Conservation (phyloP, 768 basidiomycete genomes). For the Termitomyces sp. region DNA sequence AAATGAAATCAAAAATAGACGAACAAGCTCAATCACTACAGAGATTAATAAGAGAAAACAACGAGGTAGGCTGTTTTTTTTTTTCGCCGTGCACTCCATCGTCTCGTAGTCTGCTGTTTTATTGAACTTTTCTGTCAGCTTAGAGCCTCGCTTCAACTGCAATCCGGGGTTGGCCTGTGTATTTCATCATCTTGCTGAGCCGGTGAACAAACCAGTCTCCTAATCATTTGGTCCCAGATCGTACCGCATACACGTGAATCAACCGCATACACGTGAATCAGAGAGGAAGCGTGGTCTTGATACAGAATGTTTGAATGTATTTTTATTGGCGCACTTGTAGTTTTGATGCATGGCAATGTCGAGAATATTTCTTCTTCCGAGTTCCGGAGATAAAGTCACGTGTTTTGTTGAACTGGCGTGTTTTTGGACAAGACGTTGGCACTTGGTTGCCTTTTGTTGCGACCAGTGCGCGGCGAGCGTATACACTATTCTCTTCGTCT, state of each 20-base stretch:
- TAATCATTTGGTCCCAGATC: background rate
- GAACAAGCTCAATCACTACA: slow-evolving; percentile 43
- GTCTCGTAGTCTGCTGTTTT: slow-evolving; percentile 3
- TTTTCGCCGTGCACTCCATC: background rate
- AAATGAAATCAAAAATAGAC: slow-evolving; percentile 48
- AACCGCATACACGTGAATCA: background rate
- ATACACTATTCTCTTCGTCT: background rate
- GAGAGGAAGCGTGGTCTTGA: background rate
- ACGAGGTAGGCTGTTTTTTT: slow-evolving; percentile 31
- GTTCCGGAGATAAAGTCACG: too few relatives aligned
- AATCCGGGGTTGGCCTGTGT: background rate
- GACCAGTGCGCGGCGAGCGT: background rate
- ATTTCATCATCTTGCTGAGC: background rate
- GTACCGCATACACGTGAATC: background rate
- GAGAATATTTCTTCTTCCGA: too few relatives aligned
- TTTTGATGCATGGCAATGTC: too few relatives aligned
- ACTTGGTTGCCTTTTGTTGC: slow-evolving; percentile 1
- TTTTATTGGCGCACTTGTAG: background rate
- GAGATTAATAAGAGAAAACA: slow-evolving; percentile 42
- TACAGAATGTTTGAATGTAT: background rate
- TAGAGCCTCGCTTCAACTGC: slow-evolving; percentile 21
- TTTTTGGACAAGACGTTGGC: background rate
- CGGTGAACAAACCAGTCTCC: background rate
- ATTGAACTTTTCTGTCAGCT: slow-evolving; percentile 17
- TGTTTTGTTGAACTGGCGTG: slow-evolving; percentile 14